A percentile compares a stretch with the other conserved stretches of the same genome.
Evolutionary conservation across 2,329 filamentous ascomycete genomes (phyloP).

Genomic region (Colletotrichum tropicicola): DNA sequence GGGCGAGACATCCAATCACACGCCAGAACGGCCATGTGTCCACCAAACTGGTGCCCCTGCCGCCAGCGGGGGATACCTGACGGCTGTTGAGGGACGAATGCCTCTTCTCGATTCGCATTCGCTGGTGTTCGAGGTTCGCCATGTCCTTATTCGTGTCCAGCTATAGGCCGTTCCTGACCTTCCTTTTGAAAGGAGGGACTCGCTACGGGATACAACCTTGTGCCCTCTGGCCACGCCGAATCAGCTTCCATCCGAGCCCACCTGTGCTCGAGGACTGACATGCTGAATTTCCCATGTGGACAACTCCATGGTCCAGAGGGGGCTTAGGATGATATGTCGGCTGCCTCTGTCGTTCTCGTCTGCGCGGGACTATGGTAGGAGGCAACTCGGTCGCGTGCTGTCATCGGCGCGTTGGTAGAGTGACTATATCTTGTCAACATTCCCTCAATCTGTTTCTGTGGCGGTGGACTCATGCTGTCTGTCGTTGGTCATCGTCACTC

Average conservation of each 20-base stretch:
- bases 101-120: conserved; percentile 1
- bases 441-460: background rate
- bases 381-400: background rate
- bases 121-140: background rate
- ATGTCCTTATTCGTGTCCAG: background rate
- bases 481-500: no score
- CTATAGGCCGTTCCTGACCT: background rate
- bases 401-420: background rate
- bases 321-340: background rate
- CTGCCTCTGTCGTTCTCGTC: no score
- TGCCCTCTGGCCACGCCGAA: background rate
- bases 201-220: background rate
- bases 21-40: conserved; percentile 8
- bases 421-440: background rate
- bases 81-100: background rate
- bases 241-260: conserved; percentile 4
- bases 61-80: background rate
- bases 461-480: background rate
- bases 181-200: background rate
- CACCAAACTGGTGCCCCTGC: background rate
- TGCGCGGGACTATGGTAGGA: no score
- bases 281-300: background rate
- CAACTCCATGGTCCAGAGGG: background rate
- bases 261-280: background rate
- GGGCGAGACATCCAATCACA: conserved; percentile 19